Evolutionary conservation across 495 filamentous ascomycete genomes (phyloP), one percentile per base, ranked within the genome.

Genomic region (Podospora fimiseda): DNA sequence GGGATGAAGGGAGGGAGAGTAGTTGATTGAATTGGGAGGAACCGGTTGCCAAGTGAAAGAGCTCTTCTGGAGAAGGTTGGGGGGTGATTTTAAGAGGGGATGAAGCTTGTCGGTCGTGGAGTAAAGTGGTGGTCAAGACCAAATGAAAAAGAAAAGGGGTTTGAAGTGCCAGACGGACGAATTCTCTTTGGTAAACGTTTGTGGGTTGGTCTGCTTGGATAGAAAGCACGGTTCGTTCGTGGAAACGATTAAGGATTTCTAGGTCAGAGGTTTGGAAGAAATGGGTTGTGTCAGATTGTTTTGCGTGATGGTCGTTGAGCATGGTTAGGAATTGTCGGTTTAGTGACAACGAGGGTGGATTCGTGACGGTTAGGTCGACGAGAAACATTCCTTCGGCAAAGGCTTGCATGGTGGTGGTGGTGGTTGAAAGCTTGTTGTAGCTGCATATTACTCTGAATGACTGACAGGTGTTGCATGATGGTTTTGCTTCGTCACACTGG

Each of bases 401-500:
- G 9, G 67, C 60, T 43, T 74, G 68, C 4, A 74, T 60, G n/a
- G 70, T 58, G 2, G 62, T 19, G 19, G 73, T 60, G n/a, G 70
- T 58, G 2, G 62, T 19, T 18, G 52, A 37, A 6, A 43, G 40
- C 11, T 50, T 44, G 43, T 64, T 63, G 53, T 72, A 78, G 54
- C 63, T 68, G 60, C 74, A 78, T 9, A 61, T 51, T 2, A 75
- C 70, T 14, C 72, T 66, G 50, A 68, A 78, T 3, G 60, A 38
- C 9, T 58, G 24, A 51, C 75, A 78, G 52, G 62, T 69, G 39
- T 62, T 55, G 58, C 75, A 78, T 9, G 49, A 50, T 8, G 74
- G 75, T 36, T 65, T 68, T 1, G 53, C 57, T 53, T 76, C 74
- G 55, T 78, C 75, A 61, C 74, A 78, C 75, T 77, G 18, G 2